phyloP scores from a whole-genome alignment of 2,329 filamentous ascomycete species.

The Paecilomyces variotii region DNA sequence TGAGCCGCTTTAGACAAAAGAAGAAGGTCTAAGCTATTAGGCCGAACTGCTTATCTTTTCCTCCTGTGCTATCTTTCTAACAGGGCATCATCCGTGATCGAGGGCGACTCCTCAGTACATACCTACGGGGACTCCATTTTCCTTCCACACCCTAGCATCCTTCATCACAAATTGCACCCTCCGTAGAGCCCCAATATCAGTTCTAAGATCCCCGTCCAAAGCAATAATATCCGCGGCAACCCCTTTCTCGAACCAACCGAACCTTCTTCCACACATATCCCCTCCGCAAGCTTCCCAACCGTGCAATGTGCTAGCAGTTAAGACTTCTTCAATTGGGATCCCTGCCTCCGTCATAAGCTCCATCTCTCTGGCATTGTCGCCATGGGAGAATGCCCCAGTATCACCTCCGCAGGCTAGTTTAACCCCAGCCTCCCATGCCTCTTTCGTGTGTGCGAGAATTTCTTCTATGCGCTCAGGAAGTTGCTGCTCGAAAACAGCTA shows the following conservation, averaged over 20 bases:
- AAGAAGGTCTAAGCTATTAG: neutral
- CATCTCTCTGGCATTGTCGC: constrained; percentile 45
- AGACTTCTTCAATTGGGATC: constrained; percentile 42
- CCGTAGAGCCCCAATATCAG: neutral
- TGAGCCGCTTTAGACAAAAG: neutral
- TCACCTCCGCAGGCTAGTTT: constrained; percentile 46
- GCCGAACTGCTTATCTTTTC: neutral
- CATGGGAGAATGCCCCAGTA: constrained; percentile 47
- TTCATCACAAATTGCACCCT: constrained; percentile 1
- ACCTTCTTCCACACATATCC: constrained; percentile 43
- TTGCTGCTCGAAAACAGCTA: constrained; percentile 38
- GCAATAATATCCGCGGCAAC: constrained; percentile 47
- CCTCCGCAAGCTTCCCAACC: constrained; percentile 51
- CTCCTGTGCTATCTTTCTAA: neutral
- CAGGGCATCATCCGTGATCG: too few relatives aligned
- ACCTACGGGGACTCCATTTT: neutral
- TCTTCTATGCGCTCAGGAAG: constrained; percentile 17
- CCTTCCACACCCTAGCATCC: neutral
- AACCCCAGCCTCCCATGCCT: constrained; percentile 37
- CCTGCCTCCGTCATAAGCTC: constrained; percentile 48
- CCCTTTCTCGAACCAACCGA: constrained; percentile 46
- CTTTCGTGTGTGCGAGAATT: constrained; percentile 35
- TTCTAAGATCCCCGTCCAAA: constrained; percentile 35
- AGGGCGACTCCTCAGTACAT: neutral
- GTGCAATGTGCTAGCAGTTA: constrained; percentile 44